Evolutionary conservation across 257 asterid genomes (phyloP), one percentile per base, ranked within the genome.

Genomic region (Nicotiana otophora): DNA sequence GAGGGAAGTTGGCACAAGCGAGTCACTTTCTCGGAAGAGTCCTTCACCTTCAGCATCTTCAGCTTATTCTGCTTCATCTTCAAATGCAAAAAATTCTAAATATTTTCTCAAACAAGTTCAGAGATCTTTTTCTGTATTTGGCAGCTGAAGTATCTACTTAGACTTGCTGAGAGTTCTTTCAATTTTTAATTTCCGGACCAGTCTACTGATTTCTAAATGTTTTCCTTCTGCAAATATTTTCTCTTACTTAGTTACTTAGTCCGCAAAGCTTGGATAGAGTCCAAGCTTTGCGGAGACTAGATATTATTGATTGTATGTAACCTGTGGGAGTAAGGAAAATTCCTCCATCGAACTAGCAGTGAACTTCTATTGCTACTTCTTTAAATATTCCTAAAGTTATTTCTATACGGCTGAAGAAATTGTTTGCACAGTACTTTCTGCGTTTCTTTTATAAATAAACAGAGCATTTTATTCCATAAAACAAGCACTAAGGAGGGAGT

Each of bases 1-100:
- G 68, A 93, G 82, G 80, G 97, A 92, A 82, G 42, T 60, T 5
- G 19, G 36, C 63, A 16, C 48, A 46, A 84, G 36, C 20, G 48
- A 78, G 20, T 84, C 64, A 68, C 53, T 77, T 39, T 80, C 87
- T 58, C 53, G 36, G 36, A 23, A 76, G 55, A 39, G 69, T 19
- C 12, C 15, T 10, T 51, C 48, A 57, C 84, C 7, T 30, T 48
- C 31, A 77, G 4, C 19, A 60, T 63, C 31, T 36, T 34, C 58
- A 17, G 36, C 23, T 26, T 34, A 42, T 6, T 17, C 17, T 64
- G 78, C 81, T 57, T n/a, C 84, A 42, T 39, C 74, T 82, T 48
- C 83, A 16, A 81, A 28, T 4, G 62, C 75, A 1, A 23, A 70
- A 72, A 55, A 23, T 48, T 36, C 84, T 5, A 76, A 48, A 60